Evolutionary conservation across 495 filamentous ascomycete genomes (phyloP), one percentile per base, ranked within the genome.

Genomic region (Aspergillus conjunctus): DNA sequence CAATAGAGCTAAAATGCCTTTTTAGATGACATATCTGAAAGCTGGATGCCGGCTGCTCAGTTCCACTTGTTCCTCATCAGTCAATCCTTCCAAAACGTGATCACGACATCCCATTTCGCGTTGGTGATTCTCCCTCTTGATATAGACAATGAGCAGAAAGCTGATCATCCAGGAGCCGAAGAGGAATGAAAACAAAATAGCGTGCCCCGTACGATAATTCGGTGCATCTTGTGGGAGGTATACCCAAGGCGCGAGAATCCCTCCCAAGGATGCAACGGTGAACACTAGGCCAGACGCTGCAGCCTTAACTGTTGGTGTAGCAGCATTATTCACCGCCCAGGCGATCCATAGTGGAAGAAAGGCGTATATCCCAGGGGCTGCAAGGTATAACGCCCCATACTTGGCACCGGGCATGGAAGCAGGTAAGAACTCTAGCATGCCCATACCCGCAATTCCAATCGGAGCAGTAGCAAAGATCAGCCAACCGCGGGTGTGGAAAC

Each of bases 271-370:
- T 0, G 39, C 58, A 4, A 37, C 33, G 12, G 50, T 54, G 17
- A 60, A 60, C 9, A 60, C 58, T 11, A 49, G 17, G 10, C 58
- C 58, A 17, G 48, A 2, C 3, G 58, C 51, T 1, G 45, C 58
- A 11, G 58, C 58, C 21, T 48, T 60, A 0, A 48, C 50, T 0
- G 58, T 60, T 2, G 58, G 58, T 14, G 58, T 60, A 5, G 58
- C 50, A 9, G 58, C 58, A 21, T 54, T 60, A n/a, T 60, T 60
- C 0, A 60, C 50, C 9, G 50, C 58, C 58, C 58, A 60, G 11
- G 58, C 43, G 4, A 60, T 44, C 39, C 50, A 60, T 0, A 60
- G 30, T 15, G 58, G 50, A 22, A 54, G 22, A 37, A 54, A 48
- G 39, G 58, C 21, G 30, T 34, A 60, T 14, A 60, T 60, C 0